Conservation (phyloP, 805 yeast species). For the Phaffomyces opuntiae region DNA sequence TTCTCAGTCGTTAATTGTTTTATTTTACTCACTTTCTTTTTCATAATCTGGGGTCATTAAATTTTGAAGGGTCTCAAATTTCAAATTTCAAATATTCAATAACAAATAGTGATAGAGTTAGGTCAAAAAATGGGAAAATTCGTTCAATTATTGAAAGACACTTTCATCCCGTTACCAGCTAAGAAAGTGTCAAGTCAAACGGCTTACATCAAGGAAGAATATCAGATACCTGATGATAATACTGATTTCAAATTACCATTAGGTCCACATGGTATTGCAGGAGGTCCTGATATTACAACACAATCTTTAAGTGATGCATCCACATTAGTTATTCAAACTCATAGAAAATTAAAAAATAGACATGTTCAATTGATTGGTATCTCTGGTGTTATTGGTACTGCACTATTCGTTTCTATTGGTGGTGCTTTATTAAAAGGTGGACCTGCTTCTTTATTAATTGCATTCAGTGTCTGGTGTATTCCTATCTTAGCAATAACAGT, state of each 20-base stretch:
- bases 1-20: too few species aligned
- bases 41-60: neutral
- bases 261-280: neutral
- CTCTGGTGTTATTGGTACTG: slow-evolving; percentile 81
- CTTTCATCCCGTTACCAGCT: slow-evolving; percentile 16
- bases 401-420: slow-evolving; percentile 69
- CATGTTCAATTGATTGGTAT: slow-evolving; percentile 76
- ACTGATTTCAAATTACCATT: slow-evolving; percentile 1
- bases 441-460: slow-evolving; percentile 58
- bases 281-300: neutral
- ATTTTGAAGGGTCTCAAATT: neutral
- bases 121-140: neutral
- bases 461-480: slow-evolving; percentile 61
- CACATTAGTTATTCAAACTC: slow-evolving; percentile 25
- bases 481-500: slow-evolving; percentile 63
- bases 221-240: neutral
- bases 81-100: neutral
- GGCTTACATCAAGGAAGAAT: neutral
- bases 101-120: neutral
- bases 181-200: neutral
- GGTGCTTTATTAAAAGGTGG: slow-evolving; percentile 59
- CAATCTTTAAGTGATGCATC: slow-evolving; percentile 17
- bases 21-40: too few species aligned
- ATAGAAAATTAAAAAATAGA: slow-evolving; percentile 50
- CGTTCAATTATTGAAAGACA: slow-evolving; percentile 10